Base-by-base conservation (phyloP, 257 asterid species). In the Datura wrightii region DNA sequence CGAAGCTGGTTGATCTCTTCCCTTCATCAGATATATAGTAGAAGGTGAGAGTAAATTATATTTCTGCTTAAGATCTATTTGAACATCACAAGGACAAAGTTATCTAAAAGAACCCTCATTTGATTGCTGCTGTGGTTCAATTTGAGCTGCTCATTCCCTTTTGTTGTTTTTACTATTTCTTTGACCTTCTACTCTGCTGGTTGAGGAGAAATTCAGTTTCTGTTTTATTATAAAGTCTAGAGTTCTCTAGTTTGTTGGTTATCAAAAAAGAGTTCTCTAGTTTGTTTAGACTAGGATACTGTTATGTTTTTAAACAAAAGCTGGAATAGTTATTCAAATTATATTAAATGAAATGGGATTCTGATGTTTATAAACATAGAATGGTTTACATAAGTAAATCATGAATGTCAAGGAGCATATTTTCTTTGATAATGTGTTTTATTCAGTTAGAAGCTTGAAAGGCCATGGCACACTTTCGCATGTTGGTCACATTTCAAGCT, bases 21-120 rank as follows among this genome's bases (percentile, higher is more conserved):
- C 53, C 95, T 97, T 91, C 98, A 97, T 89, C 98, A 97, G 90
- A 95, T 97, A 84, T 94, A 92, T 89, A 97, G 99, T 92, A 94
- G 99, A 94, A 94, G 99, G 99, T 97, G 88, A 88, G 79, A 53
- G n/a, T 80, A 50, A 86, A 82, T 82, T 84, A 41, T 83, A 34
- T 53, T 53, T 90, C 82, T 89, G 69, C 82, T 84, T 15, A 41
- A 55, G 14, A 84, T 80, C 85, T 85, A 84, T 69, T 87, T 79
- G 50, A 16, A 66, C 44, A 52, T 7, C 63, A 53, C 46, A 76
- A 76, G 63, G 63, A 52, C 63, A 52, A 31, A 84, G 8, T 85
- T 80, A 52, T 13, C 44, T 76, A 58, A 52, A 48, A 74, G 14
- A 13, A 16, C 44, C 41, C 60, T 76, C 62, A 48, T 3, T 50